phyloP scores from a whole-genome alignment of 1,139 yeast species.

The Saccharomyces hybrid region DNA sequence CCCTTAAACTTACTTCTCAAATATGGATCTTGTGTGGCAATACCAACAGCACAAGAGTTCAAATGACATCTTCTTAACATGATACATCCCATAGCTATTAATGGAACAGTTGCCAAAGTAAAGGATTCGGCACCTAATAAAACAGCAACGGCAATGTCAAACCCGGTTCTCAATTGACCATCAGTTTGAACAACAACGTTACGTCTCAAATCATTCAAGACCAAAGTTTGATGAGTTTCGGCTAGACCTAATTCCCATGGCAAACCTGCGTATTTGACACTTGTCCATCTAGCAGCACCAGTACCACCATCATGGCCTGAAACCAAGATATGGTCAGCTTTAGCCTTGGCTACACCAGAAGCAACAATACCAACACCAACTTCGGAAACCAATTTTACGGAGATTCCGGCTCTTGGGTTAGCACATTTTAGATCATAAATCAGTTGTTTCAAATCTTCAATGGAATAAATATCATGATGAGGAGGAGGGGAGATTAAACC shows the following conservation, averaged over 20 bases:
- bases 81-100: constrained; percentile 95
- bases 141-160: constrained; percentile 96
- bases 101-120: constrained; percentile 96
- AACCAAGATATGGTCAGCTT: constrained; percentile 90
- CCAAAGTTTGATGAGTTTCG: constrained; percentile 96
- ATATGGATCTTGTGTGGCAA: constrained; percentile 96
- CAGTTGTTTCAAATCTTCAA: constrained; percentile 94
- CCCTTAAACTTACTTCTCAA: constrained; percentile 88
- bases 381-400: constrained; percentile 92
- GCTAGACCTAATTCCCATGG: constrained; percentile 99
- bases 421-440: constrained; percentile 95
- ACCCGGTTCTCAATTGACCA: constrained; percentile 93
- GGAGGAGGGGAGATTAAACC: constrained; percentile 98
- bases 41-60: constrained; percentile 95
- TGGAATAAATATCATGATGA: constrained; percentile 95
- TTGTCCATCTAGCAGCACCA: constrained; percentile 98
- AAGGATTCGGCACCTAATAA: constrained; percentile 96
- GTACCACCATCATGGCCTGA: constrained; percentile 99
- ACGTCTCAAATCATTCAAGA: constrained; percentile 90
- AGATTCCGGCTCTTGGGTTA: constrained; percentile 93
- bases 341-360: constrained; percentile 98
- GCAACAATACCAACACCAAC: constrained; percentile 99
- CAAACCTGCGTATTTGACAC: constrained; percentile 92
- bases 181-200: constrained; percentile 93
- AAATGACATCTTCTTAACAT: constrained; percentile 92